A percentile compares a stretch with the other conserved stretches of the same genome.
Conservation (phyloP, 257 asterid species). For the Solanum boliviense region DNA sequence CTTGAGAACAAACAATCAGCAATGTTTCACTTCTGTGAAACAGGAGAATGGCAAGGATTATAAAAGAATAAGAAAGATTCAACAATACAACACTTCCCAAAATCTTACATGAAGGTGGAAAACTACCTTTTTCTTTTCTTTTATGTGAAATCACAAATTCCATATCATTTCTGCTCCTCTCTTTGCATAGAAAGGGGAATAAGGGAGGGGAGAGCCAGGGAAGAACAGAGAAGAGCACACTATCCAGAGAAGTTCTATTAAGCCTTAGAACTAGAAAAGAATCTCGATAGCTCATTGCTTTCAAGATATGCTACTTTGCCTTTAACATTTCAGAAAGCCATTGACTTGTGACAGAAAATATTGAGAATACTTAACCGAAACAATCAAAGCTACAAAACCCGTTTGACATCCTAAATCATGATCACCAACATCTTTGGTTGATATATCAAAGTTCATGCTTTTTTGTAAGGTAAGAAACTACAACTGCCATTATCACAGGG, state of each 20-base stretch:
- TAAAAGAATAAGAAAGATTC: neutral
- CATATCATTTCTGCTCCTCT: neutral
- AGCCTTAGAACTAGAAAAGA: neutral
- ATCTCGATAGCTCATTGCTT: neutral
- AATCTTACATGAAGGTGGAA: neutral
- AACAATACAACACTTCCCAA: neutral
- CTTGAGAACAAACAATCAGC: conserved; percentile 42
- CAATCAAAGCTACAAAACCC: neutral
- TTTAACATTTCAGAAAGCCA: neutral
- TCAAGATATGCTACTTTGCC: neutral
- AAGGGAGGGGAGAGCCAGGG: neutral
- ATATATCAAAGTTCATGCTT: neutral
- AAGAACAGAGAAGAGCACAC: neutral
- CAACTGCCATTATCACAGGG: neutral
- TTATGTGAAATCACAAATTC: neutral
- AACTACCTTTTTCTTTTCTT: neutral
- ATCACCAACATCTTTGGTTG: neutral
- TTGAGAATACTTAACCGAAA: neutral
- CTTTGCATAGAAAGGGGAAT: neutral
- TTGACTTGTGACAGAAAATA: neutral
- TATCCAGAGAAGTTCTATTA: neutral
- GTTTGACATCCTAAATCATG: neutral
- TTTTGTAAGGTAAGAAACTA: neutral
- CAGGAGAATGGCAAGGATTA: neutral
- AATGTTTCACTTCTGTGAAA: conserved; percentile 17